Evolutionary conservation across 148 eudicot genomes (phyloP).

Genomic region (Vaccinium macrocarpon): DNA sequence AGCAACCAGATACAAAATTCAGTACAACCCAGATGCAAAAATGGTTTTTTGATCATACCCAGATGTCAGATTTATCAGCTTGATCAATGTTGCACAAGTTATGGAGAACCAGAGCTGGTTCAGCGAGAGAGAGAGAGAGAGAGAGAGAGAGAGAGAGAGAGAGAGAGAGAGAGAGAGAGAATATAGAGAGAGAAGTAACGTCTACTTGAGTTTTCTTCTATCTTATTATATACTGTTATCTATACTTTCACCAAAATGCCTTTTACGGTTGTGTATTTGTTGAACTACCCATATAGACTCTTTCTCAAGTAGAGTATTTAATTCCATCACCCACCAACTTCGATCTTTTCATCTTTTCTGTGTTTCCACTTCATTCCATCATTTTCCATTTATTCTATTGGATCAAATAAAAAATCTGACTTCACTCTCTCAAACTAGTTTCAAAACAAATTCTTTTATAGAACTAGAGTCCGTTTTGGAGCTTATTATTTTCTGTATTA

Average conservation of each 20-base stretch:
- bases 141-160: neutral
- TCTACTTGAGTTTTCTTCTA: neutral
- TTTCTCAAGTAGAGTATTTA: neutral
- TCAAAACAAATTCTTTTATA: no score
- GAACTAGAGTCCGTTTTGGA: no score
- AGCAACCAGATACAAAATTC: neutral
- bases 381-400: neutral
- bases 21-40: neutral
- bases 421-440: neutral
- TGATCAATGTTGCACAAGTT: neutral
- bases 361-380: neutral
- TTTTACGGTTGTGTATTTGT: neutral
- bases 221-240: neutral
- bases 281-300: neutral
- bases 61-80: neutral
- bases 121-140: neutral
- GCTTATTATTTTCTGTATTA: no score
- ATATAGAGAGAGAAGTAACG: neutral
- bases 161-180: neutral
- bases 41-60: neutral
- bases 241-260: neutral
- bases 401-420: neutral
- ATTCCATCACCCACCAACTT: neutral
- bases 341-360: neutral
- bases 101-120: neutral